Base-by-base conservation (phyloP, 139 green algal species). In the Asterochloris sp. region DNA sequence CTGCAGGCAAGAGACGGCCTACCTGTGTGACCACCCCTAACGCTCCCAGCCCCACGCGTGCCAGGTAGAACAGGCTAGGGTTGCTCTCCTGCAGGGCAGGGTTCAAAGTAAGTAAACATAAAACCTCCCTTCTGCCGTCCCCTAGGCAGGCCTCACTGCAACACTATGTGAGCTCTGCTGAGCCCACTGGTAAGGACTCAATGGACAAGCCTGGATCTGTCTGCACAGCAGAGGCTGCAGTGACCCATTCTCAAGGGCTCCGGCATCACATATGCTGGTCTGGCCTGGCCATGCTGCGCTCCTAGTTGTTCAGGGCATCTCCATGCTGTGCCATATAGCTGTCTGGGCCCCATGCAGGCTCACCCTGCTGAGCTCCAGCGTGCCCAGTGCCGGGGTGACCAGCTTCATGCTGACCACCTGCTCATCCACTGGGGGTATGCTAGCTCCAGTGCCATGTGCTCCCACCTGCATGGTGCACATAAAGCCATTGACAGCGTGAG, bases 381-480 rank as follows among this genome's bases (percentile, higher is more conserved):
- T 85, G 28, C 81, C 83, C 10, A 90, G 74, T 14, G 74, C 90
- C 16, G 97, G 97, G 0, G 97, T 99, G n/a, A 97, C 93, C 16
- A 99, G 81, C 79, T 91, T 94, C 85, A 99, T 82, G 27, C 76
- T 67, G 13, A 98, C 92, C 13, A 99, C 92, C 78, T 95, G 89
- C 86, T 97, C 92, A 78, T 99, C 97, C 21, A 98, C 94, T 23
- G 97, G 94, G 0, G 97, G 97, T 60, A 99, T 93, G 23, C 10
- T 68, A 0, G 96, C 95, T 12, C 97, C 97, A 0, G 95, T 99
- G 66, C 97, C 97, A 85, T 99, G 97, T 15, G 94, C 96, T 19
- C 91, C 89, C 15, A 98, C 93, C 38, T 54, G 38, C 26, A 62
- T 29, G n/a, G 26, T 9, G 19, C 26, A 60, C n/a, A n/a, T 9